Conservation (phyloP, 495 filamentous ascomycete species). For the Talaromyces borbonicus region DNA sequence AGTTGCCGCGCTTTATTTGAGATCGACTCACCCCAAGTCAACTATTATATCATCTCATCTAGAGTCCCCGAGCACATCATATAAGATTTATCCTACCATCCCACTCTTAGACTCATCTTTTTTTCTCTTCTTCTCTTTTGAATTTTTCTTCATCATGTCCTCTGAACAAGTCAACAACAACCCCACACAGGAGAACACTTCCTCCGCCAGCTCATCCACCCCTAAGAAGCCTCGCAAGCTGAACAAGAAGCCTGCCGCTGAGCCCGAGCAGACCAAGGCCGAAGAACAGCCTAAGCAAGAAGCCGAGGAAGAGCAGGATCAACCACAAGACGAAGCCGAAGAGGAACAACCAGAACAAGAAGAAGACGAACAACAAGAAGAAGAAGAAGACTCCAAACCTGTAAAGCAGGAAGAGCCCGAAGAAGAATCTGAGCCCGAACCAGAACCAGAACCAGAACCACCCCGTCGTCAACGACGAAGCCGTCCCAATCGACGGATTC, state of each 20-base stretch:
- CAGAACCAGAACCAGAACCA: slow-evolving; percentile 16
- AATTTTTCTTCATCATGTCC: slow-evolving; percentile 26
- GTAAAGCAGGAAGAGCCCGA: slow-evolving; percentile 8
- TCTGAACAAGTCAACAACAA: slow-evolving; percentile 6
- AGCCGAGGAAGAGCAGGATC: slow-evolving; percentile 12
- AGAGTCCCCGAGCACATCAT: slow-evolving; percentile 10
- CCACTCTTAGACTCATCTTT: neutral
- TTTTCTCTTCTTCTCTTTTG: slow-evolving; percentile 12
- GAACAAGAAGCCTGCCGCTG: slow-evolving; percentile 23
- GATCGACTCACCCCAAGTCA: neutral
- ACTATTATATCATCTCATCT: slow-evolving; percentile 8
- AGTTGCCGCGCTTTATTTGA: slow-evolving; percentile 10
- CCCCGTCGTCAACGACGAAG: slow-evolving; percentile 20
- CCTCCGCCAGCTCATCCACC: slow-evolving; percentile 14
- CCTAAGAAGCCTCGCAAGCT: slow-evolving; percentile 23
- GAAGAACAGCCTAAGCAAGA: slow-evolving; percentile 14
- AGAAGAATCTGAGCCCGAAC: slow-evolving; percentile 12
- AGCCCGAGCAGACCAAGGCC: slow-evolving; percentile 10
- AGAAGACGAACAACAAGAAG: slow-evolving; percentile 5
- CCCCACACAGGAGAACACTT: slow-evolving; percentile 21
- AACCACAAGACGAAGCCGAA: slow-evolving; percentile 2
- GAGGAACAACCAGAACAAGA: slow-evolving; percentile 5
- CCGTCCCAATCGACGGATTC: slow-evolving; percentile 15
- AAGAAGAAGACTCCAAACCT: slow-evolving; percentile 10
- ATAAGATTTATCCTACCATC: slow-evolving; percentile 2